Evolutionary conservation across 176 grass and related monocot genomes (phyloP), one percentile per base, ranked within the genome.

Genomic region (Hordeum vulgare): DNA sequence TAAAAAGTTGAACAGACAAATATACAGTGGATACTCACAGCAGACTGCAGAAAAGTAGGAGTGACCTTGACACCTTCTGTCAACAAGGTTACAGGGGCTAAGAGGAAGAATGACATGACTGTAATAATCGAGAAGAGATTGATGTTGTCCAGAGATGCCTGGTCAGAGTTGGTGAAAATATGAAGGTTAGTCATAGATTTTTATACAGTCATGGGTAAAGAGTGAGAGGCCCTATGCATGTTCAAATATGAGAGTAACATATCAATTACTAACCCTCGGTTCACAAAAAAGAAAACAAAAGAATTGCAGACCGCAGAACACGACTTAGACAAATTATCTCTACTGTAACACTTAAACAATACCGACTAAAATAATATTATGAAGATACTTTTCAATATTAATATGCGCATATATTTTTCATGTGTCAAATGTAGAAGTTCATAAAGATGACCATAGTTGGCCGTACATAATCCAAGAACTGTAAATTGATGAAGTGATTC

Each of bases 91-190:
- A 93, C 76, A 35, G 96, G 93, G 68, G 93, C 87, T 62, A 99
- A 87, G 15, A 99, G 79, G 74, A 94, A 92, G 76, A 99, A 96
- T 88, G 96, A 99, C 96, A 99, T 99, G 45, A 96, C 75, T 20
- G 93, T 99, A 35, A 99, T 99, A 75, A 99, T 92, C 11, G 89
- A 99, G 81, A 99, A 99, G 60, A 96, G 91, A 85, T 86, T 99
- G 77, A 99, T 92, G 74, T 86, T 90, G 74, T 90, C 88, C n/a
- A 86, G 74, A 86, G 88, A 90, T 88, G 94, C 89, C 96, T 99
- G 81, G 4, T 27, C 45, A 84, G 24, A 62, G 74, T 18, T 83
- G 23, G 51, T 20, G 25, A 4, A 63, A 84, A 53, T 8, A 25
- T 53, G 11, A 65, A 36, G 4, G 33, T 81, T 62, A 86, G 5